Conservation (phyloP, 139 green algal species). For the Chlorella sp. region DNA sequence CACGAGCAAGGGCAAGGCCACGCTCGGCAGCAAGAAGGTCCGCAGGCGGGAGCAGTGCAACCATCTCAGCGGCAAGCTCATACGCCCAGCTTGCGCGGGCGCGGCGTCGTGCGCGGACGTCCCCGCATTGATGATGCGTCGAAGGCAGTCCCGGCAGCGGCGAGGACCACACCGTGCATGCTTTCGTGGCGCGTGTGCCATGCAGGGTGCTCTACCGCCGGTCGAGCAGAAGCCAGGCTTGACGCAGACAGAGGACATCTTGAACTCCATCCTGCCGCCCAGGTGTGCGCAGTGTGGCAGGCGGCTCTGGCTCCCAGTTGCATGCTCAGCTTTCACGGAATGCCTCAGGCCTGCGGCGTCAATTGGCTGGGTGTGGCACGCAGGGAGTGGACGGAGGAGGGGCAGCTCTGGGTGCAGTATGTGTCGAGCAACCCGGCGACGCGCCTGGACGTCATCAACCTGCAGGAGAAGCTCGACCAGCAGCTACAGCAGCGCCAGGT, state of each 20-base stretch:
- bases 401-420: slow-evolving; percentile 86
- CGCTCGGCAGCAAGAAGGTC: slow-evolving; percentile 47
- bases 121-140: no score
- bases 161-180: not conserved
- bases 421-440: slow-evolving; percentile 75
- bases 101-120: no score
- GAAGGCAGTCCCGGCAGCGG: no score
- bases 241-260: slow-evolving; percentile 80
- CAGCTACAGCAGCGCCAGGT: slow-evolving; percentile 76
- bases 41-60: no score
- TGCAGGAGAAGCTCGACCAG: slow-evolving; percentile 82
- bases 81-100: no score
- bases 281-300: no score
- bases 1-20: slow-evolving; percentile 47
- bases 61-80: no score
- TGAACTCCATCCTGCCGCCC: slow-evolving; percentile 83
- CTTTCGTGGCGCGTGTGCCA: no score
- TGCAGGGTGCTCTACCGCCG: slow-evolving; percentile 51
- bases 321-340: no score
- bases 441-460: slow-evolving; percentile 77
- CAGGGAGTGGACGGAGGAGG: slow-evolving; percentile 80
- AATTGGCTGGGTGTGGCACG: not conserved
- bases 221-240: slow-evolving; percentile 62
- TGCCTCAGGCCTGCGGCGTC: no score
- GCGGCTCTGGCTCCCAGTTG: no score